Evolutionary conservation across 345 rosid genomes (phyloP).

Genomic region (Corchorus capsularis): DNA sequence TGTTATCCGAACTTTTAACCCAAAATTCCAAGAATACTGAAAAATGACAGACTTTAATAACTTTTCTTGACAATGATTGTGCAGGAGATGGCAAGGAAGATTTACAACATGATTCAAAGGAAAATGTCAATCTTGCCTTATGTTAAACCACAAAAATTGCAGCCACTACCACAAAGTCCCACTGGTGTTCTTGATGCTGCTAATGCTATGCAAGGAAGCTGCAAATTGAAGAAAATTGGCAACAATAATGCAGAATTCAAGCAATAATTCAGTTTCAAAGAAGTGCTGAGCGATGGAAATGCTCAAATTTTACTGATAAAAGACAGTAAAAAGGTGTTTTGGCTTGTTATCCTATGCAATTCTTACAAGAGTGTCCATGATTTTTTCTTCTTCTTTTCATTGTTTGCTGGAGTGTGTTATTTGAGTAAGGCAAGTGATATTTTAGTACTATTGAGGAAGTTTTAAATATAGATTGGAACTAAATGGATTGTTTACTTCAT

Average conservation of each 20-base stretch:
- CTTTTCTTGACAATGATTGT: conserved; percentile 13
- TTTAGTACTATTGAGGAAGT: not conserved
- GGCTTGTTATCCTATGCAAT: not conserved
- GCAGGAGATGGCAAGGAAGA: conserved; percentile 42
- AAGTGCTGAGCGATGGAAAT: not conserved
- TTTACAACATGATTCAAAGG: conserved; percentile 26
- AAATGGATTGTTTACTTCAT: not conserved
- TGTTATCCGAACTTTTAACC: not conserved
- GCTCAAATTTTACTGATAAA: not conserved
- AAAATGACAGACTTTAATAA: not conserved
- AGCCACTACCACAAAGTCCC: conserved; percentile 8
- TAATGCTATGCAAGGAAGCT: conserved; percentile 6
- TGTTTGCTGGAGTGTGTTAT: not conserved
- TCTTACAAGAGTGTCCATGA: not conserved
- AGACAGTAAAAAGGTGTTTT: not conserved
- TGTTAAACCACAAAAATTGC: not conserved
- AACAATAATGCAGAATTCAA: not conserved
- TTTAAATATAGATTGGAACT: not conserved
- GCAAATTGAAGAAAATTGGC: conserved; percentile 16
- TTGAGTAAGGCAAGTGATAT: not conserved
- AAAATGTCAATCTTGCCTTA: conserved; percentile 6
- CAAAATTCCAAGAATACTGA: not conserved
- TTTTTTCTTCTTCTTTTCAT: not conserved
- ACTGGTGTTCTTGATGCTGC: conserved; percentile 18
- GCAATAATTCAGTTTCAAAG: not conserved